phyloP scores from a whole-genome alignment of 208 protist genomes.

The Leishmania aethiopica region DNA sequence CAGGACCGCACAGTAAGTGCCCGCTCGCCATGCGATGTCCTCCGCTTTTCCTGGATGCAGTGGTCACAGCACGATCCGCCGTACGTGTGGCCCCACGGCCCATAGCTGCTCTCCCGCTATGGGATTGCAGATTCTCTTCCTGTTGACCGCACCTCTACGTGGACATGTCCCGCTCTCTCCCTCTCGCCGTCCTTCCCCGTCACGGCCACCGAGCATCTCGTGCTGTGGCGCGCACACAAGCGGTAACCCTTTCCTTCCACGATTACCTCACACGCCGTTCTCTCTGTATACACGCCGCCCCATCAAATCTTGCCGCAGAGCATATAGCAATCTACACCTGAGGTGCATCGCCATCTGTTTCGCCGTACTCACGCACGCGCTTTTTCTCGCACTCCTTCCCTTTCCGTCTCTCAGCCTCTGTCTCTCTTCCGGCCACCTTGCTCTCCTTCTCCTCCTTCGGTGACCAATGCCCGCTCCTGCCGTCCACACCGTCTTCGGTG shows the following conservation, averaged over 20 bases:
- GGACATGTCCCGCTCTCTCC: background rate
- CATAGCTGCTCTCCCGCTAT: background rate
- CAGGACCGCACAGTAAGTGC: background rate
- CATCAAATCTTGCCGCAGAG: background rate
- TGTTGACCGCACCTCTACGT: background rate
- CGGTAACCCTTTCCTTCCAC: background rate
- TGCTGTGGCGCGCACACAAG: background rate
- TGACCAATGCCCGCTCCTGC: conserved; percentile 15
- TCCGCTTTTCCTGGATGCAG: background rate
- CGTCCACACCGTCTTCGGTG: conserved; percentile 36
- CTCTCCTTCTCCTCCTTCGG: background rate
- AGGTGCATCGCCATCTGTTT: background rate
- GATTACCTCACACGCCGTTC: background rate
- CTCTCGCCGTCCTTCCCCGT: background rate
- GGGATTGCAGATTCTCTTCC: background rate
- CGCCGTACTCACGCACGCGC: background rate
- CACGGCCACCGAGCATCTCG: background rate
- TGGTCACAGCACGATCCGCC: background rate
- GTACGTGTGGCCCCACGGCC: background rate
- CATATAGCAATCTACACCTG: background rate
- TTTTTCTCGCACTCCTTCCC: background rate
- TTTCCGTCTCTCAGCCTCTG: background rate
- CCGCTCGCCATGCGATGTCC: background rate
- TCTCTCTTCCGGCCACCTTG: background rate
- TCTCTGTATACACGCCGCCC: background rate